Percentiles rank a stretch among this genome's conserved stretches.
These are phyloP conservation scores for Dendrobium catenatum DNA, from an alignment of 106 monocot genomes.

Conservation along the genomic window DNA sequence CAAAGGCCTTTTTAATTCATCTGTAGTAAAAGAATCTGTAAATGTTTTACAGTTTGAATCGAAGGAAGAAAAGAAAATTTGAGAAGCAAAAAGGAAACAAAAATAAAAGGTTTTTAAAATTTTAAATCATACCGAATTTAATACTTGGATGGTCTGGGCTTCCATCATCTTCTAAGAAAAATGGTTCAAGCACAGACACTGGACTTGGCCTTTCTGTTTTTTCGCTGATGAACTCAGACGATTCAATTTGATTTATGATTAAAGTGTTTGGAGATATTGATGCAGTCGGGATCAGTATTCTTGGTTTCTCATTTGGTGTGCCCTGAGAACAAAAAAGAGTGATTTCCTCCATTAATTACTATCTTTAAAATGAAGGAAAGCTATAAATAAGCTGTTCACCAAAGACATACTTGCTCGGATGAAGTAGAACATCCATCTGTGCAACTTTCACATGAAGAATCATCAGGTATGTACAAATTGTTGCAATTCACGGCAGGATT, in stretches of 20 bases:
- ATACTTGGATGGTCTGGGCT: conserved; percentile 23
- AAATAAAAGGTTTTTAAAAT: neutral
- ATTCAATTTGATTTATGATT: conserved; percentile 14
- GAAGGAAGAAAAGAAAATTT: neutral
- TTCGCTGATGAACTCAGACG: conserved; percentile 20
- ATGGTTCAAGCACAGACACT: conserved; percentile 59
- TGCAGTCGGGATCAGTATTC: neutral
- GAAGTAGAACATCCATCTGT: conserved; percentile 7
- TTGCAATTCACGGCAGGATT: neutral
- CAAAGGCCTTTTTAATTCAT: conserved; percentile 1
- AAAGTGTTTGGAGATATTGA: conserved; percentile 11
- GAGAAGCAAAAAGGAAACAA: neutral
- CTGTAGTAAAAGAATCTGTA: conserved; percentile 11
- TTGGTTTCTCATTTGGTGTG: conserved; percentile 9
- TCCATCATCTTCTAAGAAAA: conserved; percentile 39
- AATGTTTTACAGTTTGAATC: neutral
- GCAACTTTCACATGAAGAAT: conserved; percentile 17
- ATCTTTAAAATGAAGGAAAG: neutral
- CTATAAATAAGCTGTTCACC: neutral
- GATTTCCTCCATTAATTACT: neutral
- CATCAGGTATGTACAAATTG: neutral
- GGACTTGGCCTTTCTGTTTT: conserved; percentile 57
- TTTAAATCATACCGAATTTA: conserved; percentile 30
- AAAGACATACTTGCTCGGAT: conserved; percentile 30
- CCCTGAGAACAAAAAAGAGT: conserved; percentile 13